Base-by-base conservation (phyloP, 306 rosid genomes). In the Gastrolobium bilobum region DNA sequence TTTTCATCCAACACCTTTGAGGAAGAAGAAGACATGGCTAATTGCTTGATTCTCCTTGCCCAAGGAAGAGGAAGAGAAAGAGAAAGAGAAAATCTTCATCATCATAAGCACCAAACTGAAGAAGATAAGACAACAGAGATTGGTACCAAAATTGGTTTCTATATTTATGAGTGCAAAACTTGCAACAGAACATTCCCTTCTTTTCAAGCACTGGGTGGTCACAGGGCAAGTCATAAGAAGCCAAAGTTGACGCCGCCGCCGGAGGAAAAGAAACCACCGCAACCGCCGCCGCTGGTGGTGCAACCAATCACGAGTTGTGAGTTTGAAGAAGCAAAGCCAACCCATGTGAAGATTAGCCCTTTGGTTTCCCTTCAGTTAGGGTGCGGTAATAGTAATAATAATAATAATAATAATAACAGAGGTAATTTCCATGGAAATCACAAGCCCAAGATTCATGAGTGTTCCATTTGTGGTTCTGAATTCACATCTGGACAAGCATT, bases 161-260 rank as follows among this genome's bases (percentile, higher is more conserved):
- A 62, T 33, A 78, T 78, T 33, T 93, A 95, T 38, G 96, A 91
- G 90, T 95, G 99, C 89, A 95, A 95, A 81, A 95, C 98, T 0
- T 95, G 99, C 73, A 93, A 88, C 85, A 83, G 98, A 74, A 86
- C 83, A 10, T 95, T 95, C 75, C 88, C 91, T 65, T 95, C 98
- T n/a, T 95, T 95, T 72, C 99, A 95, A 83, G 99, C 99, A n/a
- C 86, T 95, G 5, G 99, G 99, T 6, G 99, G 99, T 2, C 99
- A 95, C 82, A 87, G 99, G 10, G 99, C 98, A 1, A 90, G 99
- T 81, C 99, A 95, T 85, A 95, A 90, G 59, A 95, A 81, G 81
- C 93, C 90, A 0, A 91, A 84, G 62, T 10, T 65, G 33, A 46
- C 2, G 39, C 4, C 44, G 5, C 6, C 52, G 1, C 73, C 8